Base-by-base conservation (phyloP, 2,329 filamentous ascomycete genomes). In the Neonectria sp. region DNA sequence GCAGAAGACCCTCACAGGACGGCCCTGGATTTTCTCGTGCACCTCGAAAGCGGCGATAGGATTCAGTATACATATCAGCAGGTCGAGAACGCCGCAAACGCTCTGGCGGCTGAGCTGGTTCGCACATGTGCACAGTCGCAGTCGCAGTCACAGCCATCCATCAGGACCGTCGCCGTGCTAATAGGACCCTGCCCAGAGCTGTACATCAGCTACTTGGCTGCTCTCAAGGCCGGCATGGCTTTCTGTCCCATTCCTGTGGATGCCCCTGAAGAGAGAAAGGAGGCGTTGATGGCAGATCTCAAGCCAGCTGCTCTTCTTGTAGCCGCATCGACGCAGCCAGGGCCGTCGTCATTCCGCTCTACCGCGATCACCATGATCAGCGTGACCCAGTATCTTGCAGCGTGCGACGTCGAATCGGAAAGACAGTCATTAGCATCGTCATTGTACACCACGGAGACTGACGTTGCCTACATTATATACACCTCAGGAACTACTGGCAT, bases 221-320 rank as follows among this genome's bases (percentile, higher is more conserved):
- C 75, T 64, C 69, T 82, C 15, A 82, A 82, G 63, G 76, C 79
- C 15, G 80, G 79, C 25, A 65, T 75, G 37, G 78, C 79, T 9
- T 81, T 82, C 61, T 82, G 73, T 53, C 81, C 81, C 2, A 71
- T 82, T n/a, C 78, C 80, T 1, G 71, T 78, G 33, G 80, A 82
- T 52, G 78, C 76, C 0, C 80, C 81, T 3, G 53, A 53, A 12
- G 74, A 77, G 40, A 70, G 40, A 21, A 45, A 45, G n/a, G n/a
- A 45, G n/a, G n/a, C n/a, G 4, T 12, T 45, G 7, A 12, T 45
- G 4, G 40, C 40, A 45, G 40, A 45, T 12, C 40, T 45, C 9
- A 45, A 21, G n/a, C 40, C 40, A 45, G n/a, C n/a, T 45, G 40
- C 40, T 11, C 40, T 45, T 21, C 40, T 45, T 45, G n/a, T 24